A percentile compares a stretch with the other conserved stretches of the same genome.
phyloP scores from a whole-genome alignment of 2,329 filamentous ascomycete species.

The Aureobasidium pullulans region DNA sequence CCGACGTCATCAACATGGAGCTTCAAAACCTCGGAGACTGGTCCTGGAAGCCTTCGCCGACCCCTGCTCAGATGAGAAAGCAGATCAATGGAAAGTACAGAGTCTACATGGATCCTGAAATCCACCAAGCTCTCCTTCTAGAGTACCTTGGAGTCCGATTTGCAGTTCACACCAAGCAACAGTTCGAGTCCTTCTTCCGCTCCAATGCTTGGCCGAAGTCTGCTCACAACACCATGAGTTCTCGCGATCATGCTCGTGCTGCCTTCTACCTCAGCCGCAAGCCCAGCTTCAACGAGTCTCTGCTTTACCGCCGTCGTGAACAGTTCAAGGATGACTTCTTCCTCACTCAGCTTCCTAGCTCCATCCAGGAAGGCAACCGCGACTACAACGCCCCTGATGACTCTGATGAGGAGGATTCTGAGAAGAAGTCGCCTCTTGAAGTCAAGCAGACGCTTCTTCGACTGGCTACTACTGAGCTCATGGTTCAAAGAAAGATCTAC shows the following conservation, averaged over 20 bases:
- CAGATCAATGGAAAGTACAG: conserved; percentile 53
- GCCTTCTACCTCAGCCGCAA: conserved; percentile 36
- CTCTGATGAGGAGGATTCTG: conserved; percentile 26
- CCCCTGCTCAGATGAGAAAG: conserved; percentile 44
- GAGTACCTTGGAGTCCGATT: conserved; percentile 49
- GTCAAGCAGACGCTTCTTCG: conserved; percentile 53
- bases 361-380: conserved; percentile 31
- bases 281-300: conserved; percentile 5
- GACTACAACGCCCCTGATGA: conserved; percentile 31
- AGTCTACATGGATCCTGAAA: conserved; percentile 53
- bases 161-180: conserved; percentile 40
- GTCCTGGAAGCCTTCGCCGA: conserved; percentile 41
- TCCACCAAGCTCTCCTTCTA: conserved; percentile 48
- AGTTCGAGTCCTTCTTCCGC: conserved; percentile 31
- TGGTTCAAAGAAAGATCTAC: conserved; percentile 42
- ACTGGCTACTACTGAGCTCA: conserved; percentile 48
- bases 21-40: conserved; percentile 45
- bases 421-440: conserved; percentile 35
- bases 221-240: conserved; percentile 25
- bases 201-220: conserved; percentile 37
- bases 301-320: conserved; percentile 25
- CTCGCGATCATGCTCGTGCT: conserved; percentile 35
- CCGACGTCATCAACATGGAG: conserved; percentile 52
- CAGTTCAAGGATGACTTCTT: conserved; percentile 45
- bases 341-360: conserved; percentile 47